phyloP scores from a whole-genome alignment of 163 green algal genomes.

The Scenedesmus sp. region DNA sequence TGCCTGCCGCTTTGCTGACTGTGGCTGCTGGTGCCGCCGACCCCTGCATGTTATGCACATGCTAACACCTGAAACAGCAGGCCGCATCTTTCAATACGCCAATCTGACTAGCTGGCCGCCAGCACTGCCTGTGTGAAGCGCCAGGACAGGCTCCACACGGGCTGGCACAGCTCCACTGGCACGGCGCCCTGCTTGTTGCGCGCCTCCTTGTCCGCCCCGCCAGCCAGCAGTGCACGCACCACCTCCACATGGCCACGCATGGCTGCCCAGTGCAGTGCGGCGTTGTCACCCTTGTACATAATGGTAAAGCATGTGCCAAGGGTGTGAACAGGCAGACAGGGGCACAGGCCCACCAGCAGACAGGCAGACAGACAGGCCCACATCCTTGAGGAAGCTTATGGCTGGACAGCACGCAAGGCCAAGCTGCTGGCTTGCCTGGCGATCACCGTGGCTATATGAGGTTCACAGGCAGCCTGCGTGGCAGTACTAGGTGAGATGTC shows the following conservation, averaged over 20 bases:
- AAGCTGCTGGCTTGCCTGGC: too few species aligned
- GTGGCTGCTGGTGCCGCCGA: too few species aligned
- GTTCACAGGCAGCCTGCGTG: too few species aligned
- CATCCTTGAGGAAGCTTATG: too few species aligned
- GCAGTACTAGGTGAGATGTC: too few species aligned
- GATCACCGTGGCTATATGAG: too few species aligned
- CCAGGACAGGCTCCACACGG: slow-evolving; percentile 85
- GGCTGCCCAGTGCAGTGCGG: slow-evolving; percentile 92
- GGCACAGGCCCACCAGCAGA: too few species aligned
- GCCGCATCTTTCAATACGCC: background rate
- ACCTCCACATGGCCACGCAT: slow-evolving; percentile 94
- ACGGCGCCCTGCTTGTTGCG: slow-evolving; percentile 67
- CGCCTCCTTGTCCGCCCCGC: slow-evolving; percentile 14
- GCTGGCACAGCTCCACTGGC: slow-evolving; percentile 91
- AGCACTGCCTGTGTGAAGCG: slow-evolving; percentile 82
- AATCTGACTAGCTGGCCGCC: slow-evolving; percentile 10
- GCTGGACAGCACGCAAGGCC: too few species aligned
- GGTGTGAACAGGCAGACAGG: background rate
- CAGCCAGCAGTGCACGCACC: slow-evolving; percentile 82
- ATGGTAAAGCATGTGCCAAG: background rate
- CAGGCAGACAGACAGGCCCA: too few species aligned
- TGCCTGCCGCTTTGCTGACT: too few species aligned
- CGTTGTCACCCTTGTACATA: slow-evolving; percentile 97
- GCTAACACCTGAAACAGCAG: too few species aligned
- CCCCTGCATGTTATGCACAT: too few species aligned